These are phyloP conservation scores for Hymenoscyphus occultus DNA, from an alignment of 2,329 filamentous ascomycete genomes.

Conservation along the genomic window DNA sequence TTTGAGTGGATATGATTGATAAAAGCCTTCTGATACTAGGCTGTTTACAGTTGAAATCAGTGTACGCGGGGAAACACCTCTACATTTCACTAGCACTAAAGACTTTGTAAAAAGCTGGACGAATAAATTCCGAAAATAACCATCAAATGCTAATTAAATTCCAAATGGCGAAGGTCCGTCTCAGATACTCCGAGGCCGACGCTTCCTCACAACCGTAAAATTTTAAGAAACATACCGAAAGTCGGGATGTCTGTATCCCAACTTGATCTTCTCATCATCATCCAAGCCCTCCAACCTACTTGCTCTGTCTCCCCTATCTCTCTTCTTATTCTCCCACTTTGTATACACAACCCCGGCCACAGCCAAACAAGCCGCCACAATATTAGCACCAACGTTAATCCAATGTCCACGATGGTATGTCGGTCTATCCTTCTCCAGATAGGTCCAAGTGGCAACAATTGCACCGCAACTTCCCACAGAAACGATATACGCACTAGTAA, in stretches of 20 bases:
- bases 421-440: constrained; percentile 38
- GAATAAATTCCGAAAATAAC: no score
- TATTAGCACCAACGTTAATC: constrained; percentile 44
- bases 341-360: constrained; percentile 42
- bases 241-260: constrained; percentile 45
- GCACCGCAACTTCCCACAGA: constrained; percentile 44
- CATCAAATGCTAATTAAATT: no score
- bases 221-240: constrained; percentile 42
- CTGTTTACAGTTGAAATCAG: no score
- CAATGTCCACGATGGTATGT: constrained; percentile 39
- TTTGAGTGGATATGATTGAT: no score
- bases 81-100: no score
- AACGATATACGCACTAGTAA: constrained; percentile 26
- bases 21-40: no score
- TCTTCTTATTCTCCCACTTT: constrained; percentile 44
- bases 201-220: not conserved
- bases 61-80: no score
- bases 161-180: not conserved
- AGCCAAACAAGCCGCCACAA: constrained; percentile 38
- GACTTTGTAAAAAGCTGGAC: no score
- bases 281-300: constrained; percentile 40
- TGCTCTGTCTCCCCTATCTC: constrained; percentile 41
- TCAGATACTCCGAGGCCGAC: not conserved
- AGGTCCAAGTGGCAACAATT: constrained; percentile 46
- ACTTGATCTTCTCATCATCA: constrained; percentile 39